These are phyloP conservation scores for Penicillium macrosclerotiorum DNA, from an alignment of 495 filamentous ascomycete species.

Conservation along the genomic window DNA sequence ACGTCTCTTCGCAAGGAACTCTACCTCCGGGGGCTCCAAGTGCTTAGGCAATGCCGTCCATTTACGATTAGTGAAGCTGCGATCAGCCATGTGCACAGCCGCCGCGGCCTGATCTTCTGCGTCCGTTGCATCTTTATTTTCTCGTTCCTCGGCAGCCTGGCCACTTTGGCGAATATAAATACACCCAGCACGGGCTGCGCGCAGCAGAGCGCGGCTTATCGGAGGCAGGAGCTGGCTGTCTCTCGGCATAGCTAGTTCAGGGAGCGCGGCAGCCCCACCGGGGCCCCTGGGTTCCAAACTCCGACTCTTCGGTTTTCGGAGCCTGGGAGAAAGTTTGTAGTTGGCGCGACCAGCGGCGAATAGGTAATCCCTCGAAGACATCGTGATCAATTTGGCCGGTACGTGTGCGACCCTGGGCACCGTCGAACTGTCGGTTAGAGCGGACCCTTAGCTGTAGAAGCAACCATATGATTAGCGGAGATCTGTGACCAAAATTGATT, in stretches of 20 bases:
- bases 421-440: slow-evolving; percentile 42
- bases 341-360: slow-evolving; percentile 84
- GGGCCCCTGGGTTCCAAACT: slow-evolving; percentile 54
- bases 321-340: slow-evolving; percentile 68
- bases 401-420: slow-evolving; percentile 66
- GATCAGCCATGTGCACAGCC: slow-evolving; percentile 34
- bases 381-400: slow-evolving; percentile 86
- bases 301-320: slow-evolving; percentile 50
- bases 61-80: slow-evolving; percentile 66
- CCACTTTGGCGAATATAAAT: slow-evolving; percentile 54
- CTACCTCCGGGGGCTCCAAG: slow-evolving; percentile 68
- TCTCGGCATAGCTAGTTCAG: slow-evolving; percentile 74
- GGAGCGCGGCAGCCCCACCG: slow-evolving; percentile 45
- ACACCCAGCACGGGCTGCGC: slow-evolving; percentile 72
- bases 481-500: no score
- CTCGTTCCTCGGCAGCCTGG: slow-evolving; percentile 42
- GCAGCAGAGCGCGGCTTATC: slow-evolving; percentile 79
- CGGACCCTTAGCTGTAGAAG: slow-evolving; percentile 46
- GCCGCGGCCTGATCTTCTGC: slow-evolving; percentile 37
- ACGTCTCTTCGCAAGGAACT: slow-evolving; percentile 84
- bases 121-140: slow-evolving; percentile 52
- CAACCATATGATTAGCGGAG: no score
- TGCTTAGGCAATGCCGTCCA: slow-evolving; percentile 80
- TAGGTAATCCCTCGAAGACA: slow-evolving; percentile 90
- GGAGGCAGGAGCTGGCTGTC: slow-evolving; percentile 78